phyloP scores from a whole-genome alignment of 495 filamentous ascomycete species.

The Penicillium argentinense region DNA sequence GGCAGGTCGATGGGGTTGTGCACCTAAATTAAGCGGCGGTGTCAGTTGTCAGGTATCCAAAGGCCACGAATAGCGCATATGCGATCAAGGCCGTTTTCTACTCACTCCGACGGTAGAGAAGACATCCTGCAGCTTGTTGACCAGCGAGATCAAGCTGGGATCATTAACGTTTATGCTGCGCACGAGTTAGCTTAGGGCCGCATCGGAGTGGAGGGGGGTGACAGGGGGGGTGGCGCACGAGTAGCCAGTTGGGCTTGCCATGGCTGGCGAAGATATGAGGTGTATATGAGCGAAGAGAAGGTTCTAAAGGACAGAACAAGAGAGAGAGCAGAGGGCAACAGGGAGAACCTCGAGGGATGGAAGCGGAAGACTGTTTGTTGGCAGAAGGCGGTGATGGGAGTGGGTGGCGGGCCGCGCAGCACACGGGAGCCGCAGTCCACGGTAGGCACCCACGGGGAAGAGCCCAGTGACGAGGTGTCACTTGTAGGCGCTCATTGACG shows the following conservation, averaged over 20 bases:
- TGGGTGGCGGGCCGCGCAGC: conserved; percentile 18
- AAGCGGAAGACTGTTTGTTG: conserved; percentile 29
- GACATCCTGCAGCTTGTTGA: conserved; percentile 99
- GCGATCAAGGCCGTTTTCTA: conserved; percentile 17
- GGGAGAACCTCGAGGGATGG: conserved; percentile 10
- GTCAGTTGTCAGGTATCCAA: conserved; percentile 25
- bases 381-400: conserved; percentile 30
- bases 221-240: conserved; percentile 40
- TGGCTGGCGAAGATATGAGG: conserved; percentile 36
- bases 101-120: conserved; percentile 97
- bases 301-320: conserved; percentile 9
- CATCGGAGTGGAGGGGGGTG: conserved; percentile 25
- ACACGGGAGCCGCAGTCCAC: too few relatives aligned
- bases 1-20: conserved; percentile 99
- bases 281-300: conserved; percentile 15
- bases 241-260: conserved; percentile 49
- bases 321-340: conserved; percentile 4
- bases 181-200: conserved; percentile 27
- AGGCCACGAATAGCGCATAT: conserved; percentile 10
- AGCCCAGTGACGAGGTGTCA: not conserved
- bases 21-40: conserved; percentile 53
- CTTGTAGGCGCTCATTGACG: too few relatives aligned
- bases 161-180: conserved; percentile 78
- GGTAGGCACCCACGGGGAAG: conserved; percentile 12
- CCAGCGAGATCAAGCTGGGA: conserved; percentile 81